phyloP scores from a whole-genome alignment of 2,329 filamentous ascomycete genomes.

The Ophiocordyceps robertsii region DNA sequence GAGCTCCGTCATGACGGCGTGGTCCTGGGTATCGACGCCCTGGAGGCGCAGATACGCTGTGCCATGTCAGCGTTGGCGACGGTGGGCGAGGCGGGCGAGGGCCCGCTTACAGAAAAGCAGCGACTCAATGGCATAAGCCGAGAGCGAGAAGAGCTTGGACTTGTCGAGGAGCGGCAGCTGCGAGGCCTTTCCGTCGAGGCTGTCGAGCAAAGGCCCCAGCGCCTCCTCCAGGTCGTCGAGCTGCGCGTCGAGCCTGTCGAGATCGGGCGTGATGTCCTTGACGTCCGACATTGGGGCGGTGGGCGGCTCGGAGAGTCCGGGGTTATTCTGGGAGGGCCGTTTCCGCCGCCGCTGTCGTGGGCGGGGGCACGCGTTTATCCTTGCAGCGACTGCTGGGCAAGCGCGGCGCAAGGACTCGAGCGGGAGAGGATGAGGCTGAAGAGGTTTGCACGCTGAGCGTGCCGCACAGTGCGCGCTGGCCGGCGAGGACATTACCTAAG shows the following conservation, averaged over 20 bases:
- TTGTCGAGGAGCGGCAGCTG: constrained; percentile 87
- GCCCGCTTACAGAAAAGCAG: constrained; percentile 60
- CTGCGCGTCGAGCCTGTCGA: constrained; percentile 63
- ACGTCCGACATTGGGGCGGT: constrained; percentile 21
- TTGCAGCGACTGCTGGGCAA: too few relatives aligned
- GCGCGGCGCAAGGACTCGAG: too few relatives aligned
- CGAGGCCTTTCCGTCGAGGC: constrained; percentile 53
- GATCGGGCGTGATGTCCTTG: constrained; percentile 48
- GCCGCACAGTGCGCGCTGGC: too few relatives aligned
- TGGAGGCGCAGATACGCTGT: constrained; percentile 64
- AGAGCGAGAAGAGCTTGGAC: constrained; percentile 82
- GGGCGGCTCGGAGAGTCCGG: too few relatives aligned
- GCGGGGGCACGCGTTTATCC: too few relatives aligned
- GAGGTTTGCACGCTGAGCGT: too few relatives aligned
- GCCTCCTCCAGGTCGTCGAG: constrained; percentile 67
- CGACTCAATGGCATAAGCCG: constrained; percentile 82
- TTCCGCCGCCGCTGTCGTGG: too few relatives aligned
- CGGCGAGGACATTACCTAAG: too few relatives aligned
- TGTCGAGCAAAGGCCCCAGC: constrained; percentile 59
- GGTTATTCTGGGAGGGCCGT: too few relatives aligned
- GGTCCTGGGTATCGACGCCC: constrained; percentile 67
- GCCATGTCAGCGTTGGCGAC: neutral
- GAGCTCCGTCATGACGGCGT: constrained; percentile 76
- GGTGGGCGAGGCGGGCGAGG: too few relatives aligned
- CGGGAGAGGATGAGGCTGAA: too few relatives aligned